Base-by-base conservation (phyloP, 768 basidiomycete genomes). In the Mrakia hoshinonis region DNA sequence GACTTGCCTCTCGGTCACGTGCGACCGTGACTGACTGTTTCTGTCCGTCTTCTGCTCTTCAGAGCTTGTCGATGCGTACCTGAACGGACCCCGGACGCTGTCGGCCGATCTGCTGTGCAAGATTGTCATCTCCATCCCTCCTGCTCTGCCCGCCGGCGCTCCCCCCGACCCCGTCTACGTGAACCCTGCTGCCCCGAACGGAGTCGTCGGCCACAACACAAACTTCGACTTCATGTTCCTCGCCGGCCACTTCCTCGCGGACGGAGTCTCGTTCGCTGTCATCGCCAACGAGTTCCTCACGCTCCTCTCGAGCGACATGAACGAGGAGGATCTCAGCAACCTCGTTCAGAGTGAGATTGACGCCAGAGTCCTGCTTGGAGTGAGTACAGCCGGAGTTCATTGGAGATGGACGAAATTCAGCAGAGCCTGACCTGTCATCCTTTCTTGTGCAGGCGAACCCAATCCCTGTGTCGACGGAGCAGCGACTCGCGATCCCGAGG, bases 231-330 rank as follows among this genome's bases (percentile, higher is more conserved):
- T 91, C 67, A 80, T 90, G 73, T 83, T 93, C 61, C 87, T 87
- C 74, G 87, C 88, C 4, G 85, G 88, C 9, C 91, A 93, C 77
- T 92, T 88, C 78, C 78, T 92, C 60, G 90, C 90, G 24, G 91
- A 93, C 77, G 91, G 91, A 26, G 91, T 91, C 87, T 88, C 90
- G 1, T 82, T 92, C 22, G 90, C 92, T 79, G 83, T 85, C 72
- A 89, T 88, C 73, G 89, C 88, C 31, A 90, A 90, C 77, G 89
- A 91, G 74, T 86, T 92, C 76, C 88, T 91, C 77, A 78, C 80
- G 22, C 80, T 92, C 3, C 81, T 91, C 49, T 86, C 84, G 0
- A 73, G 68, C 5, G 73, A 72, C 34, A 67, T 43, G 58, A 70
- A 67, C 31, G 39, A 72, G 10, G 71, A 73, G 55, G 74, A 75